Conservation (phyloP, 345 rosid genomes). For the Populus alba region DNA sequence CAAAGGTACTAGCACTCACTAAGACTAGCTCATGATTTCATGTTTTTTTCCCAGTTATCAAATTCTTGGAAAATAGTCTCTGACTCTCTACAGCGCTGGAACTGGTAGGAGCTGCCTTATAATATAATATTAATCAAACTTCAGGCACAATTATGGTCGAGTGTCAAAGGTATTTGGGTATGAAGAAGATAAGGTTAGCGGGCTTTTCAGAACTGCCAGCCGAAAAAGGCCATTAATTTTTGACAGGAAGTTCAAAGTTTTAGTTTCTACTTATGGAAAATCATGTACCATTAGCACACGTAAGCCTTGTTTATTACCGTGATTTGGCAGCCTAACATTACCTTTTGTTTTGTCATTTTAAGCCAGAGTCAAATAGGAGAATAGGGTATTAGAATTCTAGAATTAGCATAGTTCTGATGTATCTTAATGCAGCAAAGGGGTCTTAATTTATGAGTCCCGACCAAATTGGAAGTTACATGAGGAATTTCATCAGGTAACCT, state of each 20-base stretch:
- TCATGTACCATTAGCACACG: background rate
- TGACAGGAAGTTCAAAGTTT: background rate
- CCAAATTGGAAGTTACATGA: background rate
- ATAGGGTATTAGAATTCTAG: background rate
- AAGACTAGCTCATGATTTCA: background rate
- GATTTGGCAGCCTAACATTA: constrained; percentile 8
- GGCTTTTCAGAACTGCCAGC: background rate
- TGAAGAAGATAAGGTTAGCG: background rate
- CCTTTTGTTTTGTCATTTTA: background rate
- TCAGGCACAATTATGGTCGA: background rate
- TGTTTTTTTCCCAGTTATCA: background rate
- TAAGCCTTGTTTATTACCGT: background rate
- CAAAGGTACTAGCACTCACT: background rate
- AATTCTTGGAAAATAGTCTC: background rate
- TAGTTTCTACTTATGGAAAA: background rate
- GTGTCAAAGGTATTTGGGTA: background rate
- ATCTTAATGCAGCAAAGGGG: background rate
- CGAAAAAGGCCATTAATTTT: background rate
- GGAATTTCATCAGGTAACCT: background rate
- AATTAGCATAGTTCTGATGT: background rate
- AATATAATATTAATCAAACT: background rate
- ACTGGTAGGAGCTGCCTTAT: background rate
- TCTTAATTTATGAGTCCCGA: background rate
- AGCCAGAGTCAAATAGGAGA: background rate
- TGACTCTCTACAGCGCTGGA: background rate